Evolutionary conservation across 805 yeast genomes (phyloP).

Genomic region (Monosporozyma servazzii): DNA sequence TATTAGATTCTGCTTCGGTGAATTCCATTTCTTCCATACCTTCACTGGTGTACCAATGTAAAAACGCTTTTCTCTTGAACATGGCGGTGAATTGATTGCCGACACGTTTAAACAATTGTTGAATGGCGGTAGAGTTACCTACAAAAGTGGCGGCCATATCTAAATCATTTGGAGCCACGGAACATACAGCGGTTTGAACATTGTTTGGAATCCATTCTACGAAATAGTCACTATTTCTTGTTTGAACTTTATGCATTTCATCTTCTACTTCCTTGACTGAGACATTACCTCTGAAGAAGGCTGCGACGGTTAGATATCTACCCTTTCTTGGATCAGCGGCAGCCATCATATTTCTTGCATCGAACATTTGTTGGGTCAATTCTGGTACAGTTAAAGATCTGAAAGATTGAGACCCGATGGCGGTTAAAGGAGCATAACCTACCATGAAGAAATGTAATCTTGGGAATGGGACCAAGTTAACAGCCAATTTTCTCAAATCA

Average conservation of each 20-base stretch:
- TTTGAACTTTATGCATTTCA: slow-evolving; percentile 78
- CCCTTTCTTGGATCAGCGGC: slow-evolving; percentile 88
- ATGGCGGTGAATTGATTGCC: slow-evolving; percentile 85
- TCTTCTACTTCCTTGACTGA: slow-evolving; percentile 92
- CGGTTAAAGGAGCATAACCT: slow-evolving; percentile 86
- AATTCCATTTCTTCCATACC: slow-evolving; percentile 96
- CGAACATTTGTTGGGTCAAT: slow-evolving; percentile 88
- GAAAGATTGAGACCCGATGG: slow-evolving; percentile 72
- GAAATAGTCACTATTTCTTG: slow-evolving; percentile 70
- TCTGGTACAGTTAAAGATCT: slow-evolving; percentile 82
- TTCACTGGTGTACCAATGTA: slow-evolving; percentile 92
- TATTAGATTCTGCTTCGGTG: slow-evolving; percentile 85
- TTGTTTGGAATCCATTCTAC: slow-evolving; percentile 96
- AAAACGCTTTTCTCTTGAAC: slow-evolving; percentile 90
- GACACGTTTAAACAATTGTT: slow-evolving; percentile 81
- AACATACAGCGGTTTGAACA: slow-evolving; percentile 88
- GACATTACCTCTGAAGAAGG: slow-evolving; percentile 89
- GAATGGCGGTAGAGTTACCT: slow-evolving; percentile 89
- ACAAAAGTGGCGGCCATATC: slow-evolving; percentile 89
- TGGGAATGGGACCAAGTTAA: slow-evolving; percentile 90
- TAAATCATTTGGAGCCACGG: slow-evolving; percentile 77
- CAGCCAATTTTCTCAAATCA: slow-evolving; percentile 87
- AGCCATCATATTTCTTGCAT: slow-evolving; percentile 91
- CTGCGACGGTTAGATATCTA: slow-evolving; percentile 85
- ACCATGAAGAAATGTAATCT: slow-evolving; percentile 93